Evolutionary conservation across 2,329 filamentous ascomycete species (phyloP).

Genomic region (Ophiognomonia clavigignenti-juglandacearum): DNA sequence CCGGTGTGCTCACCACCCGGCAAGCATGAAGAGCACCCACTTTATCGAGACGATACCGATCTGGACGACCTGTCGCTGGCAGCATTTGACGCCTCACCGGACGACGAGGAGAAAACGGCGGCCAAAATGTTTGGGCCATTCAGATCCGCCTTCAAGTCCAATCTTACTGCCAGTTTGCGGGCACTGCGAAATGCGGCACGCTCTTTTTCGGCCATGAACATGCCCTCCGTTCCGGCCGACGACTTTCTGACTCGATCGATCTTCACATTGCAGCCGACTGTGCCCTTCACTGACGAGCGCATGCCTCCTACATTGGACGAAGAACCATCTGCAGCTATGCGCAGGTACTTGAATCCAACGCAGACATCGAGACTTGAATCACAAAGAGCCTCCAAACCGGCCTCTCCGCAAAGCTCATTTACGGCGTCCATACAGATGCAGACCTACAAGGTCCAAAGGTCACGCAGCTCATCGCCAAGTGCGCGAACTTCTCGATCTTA

Average conservation of each 20-base stretch:
- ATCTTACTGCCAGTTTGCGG: slow-evolving; percentile 61
- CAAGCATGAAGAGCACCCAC: slow-evolving; percentile 46
- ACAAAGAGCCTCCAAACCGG: slow-evolving; percentile 21
- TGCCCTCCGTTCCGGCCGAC: slow-evolving; percentile 60
- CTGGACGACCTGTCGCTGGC: slow-evolving; percentile 44
- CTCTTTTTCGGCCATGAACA: slow-evolving; percentile 58
- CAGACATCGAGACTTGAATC: slow-evolving; percentile 43
- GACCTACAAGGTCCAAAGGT: slow-evolving; percentile 58
- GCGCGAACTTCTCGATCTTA: slow-evolving; percentile 9
- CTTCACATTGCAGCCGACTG: slow-evolving; percentile 60
- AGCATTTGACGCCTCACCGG: slow-evolving; percentile 32
- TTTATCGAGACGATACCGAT: slow-evolving; percentile 34
- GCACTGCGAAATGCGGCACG: slow-evolving; percentile 60
- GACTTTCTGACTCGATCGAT: slow-evolving; percentile 65
- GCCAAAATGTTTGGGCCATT: slow-evolving; percentile 39
- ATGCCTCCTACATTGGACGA: slow-evolving; percentile 58
- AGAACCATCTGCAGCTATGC: slow-evolving; percentile 60
- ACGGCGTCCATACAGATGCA: slow-evolving; percentile 69
- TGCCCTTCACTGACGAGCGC: slow-evolving; percentile 64
- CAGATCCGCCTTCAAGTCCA: slow-evolving; percentile 61
- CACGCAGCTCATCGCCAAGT: slow-evolving; percentile 32
- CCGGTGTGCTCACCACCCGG: slow-evolving; percentile 52
- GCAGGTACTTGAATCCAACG: slow-evolving; percentile 64
- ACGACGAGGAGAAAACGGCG: slow-evolving; percentile 24
- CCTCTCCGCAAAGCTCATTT: slow-evolving; percentile 33